Evolutionary conservation across 768 basidiomycete species (phyloP).

Genomic region (Mycena maculata): DNA sequence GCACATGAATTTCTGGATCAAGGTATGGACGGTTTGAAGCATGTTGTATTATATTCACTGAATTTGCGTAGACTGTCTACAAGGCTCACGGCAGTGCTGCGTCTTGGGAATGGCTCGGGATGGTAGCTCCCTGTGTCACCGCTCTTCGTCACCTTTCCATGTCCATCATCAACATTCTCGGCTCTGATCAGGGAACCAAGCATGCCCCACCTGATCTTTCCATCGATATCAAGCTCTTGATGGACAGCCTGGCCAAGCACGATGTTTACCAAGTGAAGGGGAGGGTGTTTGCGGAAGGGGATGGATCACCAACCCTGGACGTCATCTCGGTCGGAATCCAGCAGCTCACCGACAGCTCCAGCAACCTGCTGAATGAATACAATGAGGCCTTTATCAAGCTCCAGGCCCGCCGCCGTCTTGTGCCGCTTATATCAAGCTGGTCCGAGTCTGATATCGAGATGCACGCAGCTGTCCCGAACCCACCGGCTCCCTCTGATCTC

Average conservation of each 20-base stretch:
- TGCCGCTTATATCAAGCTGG: no score
- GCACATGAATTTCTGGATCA: constrained; percentile 49
- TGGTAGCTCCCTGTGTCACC: constrained; percentile 41
- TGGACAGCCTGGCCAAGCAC: constrained; percentile 9
- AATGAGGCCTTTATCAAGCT: no score
- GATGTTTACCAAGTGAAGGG: constrained; percentile 2
- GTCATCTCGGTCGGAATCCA: background rate
- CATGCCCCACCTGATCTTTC: background rate
- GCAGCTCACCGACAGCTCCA: constrained; percentile 7
- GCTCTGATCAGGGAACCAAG: constrained; percentile 18
- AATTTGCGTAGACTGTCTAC: constrained; percentile 11
- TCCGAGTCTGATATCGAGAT: no score
- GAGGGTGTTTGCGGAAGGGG: background rate
- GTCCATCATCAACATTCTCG: background rate
- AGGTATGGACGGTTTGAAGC: constrained; percentile 37
- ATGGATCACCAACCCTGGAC: background rate
- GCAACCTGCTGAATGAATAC: background rate
- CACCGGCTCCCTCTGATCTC: no score
- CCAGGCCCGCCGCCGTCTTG: no score
- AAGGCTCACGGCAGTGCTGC: constrained; percentile 35
- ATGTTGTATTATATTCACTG: background rate
- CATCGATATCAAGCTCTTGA: constrained; percentile 2
- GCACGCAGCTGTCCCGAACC: no score
- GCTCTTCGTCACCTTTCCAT: constrained; percentile 21
- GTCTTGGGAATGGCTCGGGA: constrained; percentile 47